A percentile compares a stretch with the other conserved stretches of the same genome.
These are phyloP conservation scores for Phaeosphaeria sp. DNA, from an alignment of 2,329 filamentous ascomycete genomes.

Conservation along the genomic window DNA sequence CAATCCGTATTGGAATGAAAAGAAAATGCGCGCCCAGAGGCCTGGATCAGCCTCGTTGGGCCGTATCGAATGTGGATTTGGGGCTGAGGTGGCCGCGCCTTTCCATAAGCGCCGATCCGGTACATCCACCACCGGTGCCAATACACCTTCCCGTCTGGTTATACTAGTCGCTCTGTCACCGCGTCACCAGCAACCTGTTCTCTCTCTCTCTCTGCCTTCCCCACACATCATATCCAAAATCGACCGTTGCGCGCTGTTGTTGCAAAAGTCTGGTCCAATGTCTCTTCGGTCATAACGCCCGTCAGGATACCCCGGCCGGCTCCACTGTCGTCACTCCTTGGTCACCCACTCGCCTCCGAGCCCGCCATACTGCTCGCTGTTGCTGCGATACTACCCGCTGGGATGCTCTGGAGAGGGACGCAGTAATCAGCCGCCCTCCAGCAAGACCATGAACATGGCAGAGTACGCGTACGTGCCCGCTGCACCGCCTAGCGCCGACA, in stretches of 20 bases:
- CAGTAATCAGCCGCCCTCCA: constrained; percentile 6
- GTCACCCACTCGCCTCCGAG: constrained; percentile 20
- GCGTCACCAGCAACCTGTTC: neutral
- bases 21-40: neutral
- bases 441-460: constrained; percentile 20
- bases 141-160: constrained; percentile 16
- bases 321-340: constrained; percentile 45
- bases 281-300: constrained; percentile 8
- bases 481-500: constrained; percentile 1
- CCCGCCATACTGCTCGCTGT: constrained; percentile 4
- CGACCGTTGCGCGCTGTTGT: constrained; percentile 1
- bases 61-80: constrained; percentile 5
- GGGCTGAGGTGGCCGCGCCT: constrained; percentile 8
- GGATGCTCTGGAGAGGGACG: constrained; percentile 15
- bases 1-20: neutral
- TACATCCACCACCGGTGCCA: constrained; percentile 3
- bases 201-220: no score
- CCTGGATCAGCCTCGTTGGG: constrained; percentile 12
- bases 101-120: constrained; percentile 19
- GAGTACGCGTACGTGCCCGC: constrained; percentile 32
- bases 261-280: constrained; percentile 8
- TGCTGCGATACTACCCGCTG: constrained; percentile 2
- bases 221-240: no score
- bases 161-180: neutral
- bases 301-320: constrained; percentile 13